phyloP scores from a whole-genome alignment of 179 eudicot species.

The Nepenthes alata region DNA sequence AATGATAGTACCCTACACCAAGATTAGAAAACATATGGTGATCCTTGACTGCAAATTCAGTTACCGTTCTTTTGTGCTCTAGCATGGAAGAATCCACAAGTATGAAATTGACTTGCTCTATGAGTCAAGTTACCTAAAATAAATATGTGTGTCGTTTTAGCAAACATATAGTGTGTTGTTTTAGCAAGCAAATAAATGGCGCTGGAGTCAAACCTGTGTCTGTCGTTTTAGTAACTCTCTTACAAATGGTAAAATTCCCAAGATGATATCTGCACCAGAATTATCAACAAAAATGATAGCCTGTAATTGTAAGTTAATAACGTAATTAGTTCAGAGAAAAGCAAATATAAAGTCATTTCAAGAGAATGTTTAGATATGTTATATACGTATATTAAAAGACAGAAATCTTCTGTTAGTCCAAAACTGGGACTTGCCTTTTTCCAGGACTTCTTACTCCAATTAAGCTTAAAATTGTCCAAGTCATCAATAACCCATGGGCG shows the following conservation, averaged over 20 bases:
- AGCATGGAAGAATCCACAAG: too few relatives aligned
- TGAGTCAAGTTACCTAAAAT: too few relatives aligned
- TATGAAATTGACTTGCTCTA: too few relatives aligned
- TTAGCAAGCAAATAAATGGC: constrained; percentile 1
- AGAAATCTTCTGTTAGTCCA: background rate
- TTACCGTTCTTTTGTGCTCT: too few relatives aligned
- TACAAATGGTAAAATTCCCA: constrained; percentile 95
- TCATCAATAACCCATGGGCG: constrained; percentile 99
- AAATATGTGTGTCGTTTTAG: too few relatives aligned
- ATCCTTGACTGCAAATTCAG: too few relatives aligned
- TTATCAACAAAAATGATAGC: constrained; percentile 93
- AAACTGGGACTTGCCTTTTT: constrained; percentile 42
- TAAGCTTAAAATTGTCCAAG: constrained; percentile 55
- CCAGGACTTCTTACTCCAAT: constrained; percentile 80
- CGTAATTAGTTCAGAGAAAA: constrained; percentile 12
- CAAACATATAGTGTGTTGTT: background rate
- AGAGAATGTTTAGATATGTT: background rate
- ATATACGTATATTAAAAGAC: background rate
- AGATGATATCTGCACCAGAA: constrained; percentile 89
- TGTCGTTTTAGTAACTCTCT: constrained; percentile 84
- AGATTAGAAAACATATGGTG: too few relatives aligned
- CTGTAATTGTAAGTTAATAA: constrained; percentile 30
- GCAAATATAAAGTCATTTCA: background rate
- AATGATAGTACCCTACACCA: too few relatives aligned
- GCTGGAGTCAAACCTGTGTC: constrained; percentile 53